Evolutionary conservation across 192 early-diverging fungal species (phyloP).

Genomic region (Polychytrium aggregatum): DNA sequence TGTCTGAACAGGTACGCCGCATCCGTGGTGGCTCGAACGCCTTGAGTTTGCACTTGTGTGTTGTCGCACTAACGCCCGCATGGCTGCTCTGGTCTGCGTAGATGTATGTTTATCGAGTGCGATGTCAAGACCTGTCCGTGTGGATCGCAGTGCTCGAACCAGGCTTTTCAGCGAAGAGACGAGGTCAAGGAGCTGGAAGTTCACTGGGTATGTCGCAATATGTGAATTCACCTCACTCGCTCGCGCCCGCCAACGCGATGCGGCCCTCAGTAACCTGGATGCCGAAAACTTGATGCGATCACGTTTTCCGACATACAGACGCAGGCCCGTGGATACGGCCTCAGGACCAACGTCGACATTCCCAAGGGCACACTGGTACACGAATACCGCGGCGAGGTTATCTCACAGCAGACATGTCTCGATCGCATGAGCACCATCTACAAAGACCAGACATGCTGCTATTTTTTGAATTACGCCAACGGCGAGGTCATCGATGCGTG

Average conservation of each 20-base stretch:
- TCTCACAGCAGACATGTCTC: slow-evolving; percentile 49
- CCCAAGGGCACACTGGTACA: slow-evolving; percentile 49
- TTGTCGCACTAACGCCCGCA: too few species aligned
- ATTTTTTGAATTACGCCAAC: slow-evolving; percentile 65
- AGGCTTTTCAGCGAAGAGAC: slow-evolving; percentile 55
- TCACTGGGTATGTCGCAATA: slow-evolving; percentile 34
- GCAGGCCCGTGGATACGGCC: slow-evolving; percentile 55
- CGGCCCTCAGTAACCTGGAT: background rate
- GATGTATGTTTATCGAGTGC: slow-evolving; percentile 65
- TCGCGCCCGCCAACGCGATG: background rate
- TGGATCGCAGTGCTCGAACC: slow-evolving; percentile 61
- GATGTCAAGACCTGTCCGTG: slow-evolving; percentile 51
- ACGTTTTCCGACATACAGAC: slow-evolving; percentile 31
- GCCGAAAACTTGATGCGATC: too few species aligned
- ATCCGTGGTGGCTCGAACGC: too few species aligned
- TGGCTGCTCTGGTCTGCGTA: too few species aligned
- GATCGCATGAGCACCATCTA: slow-evolving; percentile 66
- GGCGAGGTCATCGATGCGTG: slow-evolving; percentile 73
- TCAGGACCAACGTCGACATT: slow-evolving; percentile 41
- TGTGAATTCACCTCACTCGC: background rate
- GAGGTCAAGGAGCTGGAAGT: slow-evolving; percentile 42
- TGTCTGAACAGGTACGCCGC: slow-evolving; percentile 55
- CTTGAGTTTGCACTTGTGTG: too few species aligned
- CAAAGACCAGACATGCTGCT: slow-evolving; percentile 51
- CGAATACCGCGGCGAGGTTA: slow-evolving; percentile 79